Evolutionary conservation across 73 alveolate genomes (phyloP), one percentile per base, ranked within the genome.

Genomic region (Diophrys sp.): DNA sequence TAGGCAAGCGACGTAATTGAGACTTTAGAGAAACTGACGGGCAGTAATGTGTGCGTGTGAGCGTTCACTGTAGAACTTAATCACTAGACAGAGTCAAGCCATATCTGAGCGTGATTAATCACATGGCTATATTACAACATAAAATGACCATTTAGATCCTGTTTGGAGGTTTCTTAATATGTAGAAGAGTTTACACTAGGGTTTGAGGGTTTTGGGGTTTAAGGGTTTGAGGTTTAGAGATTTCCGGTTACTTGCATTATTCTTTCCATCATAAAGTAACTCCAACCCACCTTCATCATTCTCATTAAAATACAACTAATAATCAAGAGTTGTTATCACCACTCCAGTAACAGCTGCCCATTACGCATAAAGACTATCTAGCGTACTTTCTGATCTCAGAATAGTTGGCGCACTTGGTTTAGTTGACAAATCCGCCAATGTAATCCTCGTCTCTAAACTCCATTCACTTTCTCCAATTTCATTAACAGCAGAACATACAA

Each of bases 381-480:
- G 31, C 1, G 93, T 85, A 1, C 81, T 53, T n/a, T 14, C 23
- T 0, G 70, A 24, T 25, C 69, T 29, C 33, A 79, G 78, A 29
- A 71, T 23, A 0, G 34, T 18, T 8, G 93, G 93, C 0, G 81
- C 33, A 29, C 69, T 66, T 26, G 93, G 93, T 2, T 31, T 30
- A 1, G 69, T 31, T 11, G 93, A 85, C n/a, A 71, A n/a, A 32
- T 33, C 23, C 33, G 70, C 79, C 1, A 71, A 1, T 14, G 79
- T 68, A n/a, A n/a, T n/a, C n/a, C n/a, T n/a, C n/a, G n/a, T n/a
- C n/a, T n/a, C n/a, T n/a, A n/a, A n/a, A n/a, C 93, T 86, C 87
- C 85, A 75, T 0, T 24, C 77, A 1, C 93, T 87, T 72, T 62
- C 77, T 0, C 89, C 88, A 34, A 86, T 79, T 0, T 81, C 24